Base-by-base conservation (phyloP, 306 rosid species). In the Cyamopsis tetragonoloba region DNA sequence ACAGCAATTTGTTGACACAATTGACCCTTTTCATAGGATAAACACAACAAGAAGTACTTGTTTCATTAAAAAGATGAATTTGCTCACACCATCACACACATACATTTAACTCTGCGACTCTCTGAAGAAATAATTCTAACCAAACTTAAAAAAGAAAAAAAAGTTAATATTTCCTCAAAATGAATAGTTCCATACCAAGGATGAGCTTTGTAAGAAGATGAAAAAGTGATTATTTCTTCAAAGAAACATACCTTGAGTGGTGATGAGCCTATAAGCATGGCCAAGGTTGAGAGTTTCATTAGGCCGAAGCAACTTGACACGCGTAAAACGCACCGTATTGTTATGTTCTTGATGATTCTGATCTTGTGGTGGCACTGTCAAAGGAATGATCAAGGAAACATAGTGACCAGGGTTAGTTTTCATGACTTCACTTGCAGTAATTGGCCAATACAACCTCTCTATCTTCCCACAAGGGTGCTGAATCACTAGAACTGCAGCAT, bases 401-500 rank as follows among this genome's bases (percentile, higher is more conserved):
- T 95, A 91, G 53, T 90, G 96, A 66, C 96, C 97, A 0, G 99
- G 99, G 20, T 95, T 95, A 11, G 72, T 54, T 47, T 77, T 88
- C 97, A 95, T 95, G 48, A 95, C 92, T 62, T 95, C 92, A 59
- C 92, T 95, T 2, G 91, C 97, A 23, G 76, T 68, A 2, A 87
- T 71, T 12, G 95, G 57, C 91, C 97, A 86, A 67, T 87, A 95
- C 58, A 87, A 18, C 70, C 97, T 88, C 73, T 90, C 99, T 38
- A 88, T 80, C 86, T 77, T 89, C 77, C 99, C 99, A 82, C 76
- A 56, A 3, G 99, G 97, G 53, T 95, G 99, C 31, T 88, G 97
- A 75, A 95, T 88, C 77, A 91, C 99, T 27, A 95, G 87, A 7
- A 96, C 99, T 13, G 99, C 97, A n/a, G 96, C 96, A 63, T 95